phyloP scores from a whole-genome alignment of 495 filamentous ascomycete species.

The Penicillium robsamsonii region DNA sequence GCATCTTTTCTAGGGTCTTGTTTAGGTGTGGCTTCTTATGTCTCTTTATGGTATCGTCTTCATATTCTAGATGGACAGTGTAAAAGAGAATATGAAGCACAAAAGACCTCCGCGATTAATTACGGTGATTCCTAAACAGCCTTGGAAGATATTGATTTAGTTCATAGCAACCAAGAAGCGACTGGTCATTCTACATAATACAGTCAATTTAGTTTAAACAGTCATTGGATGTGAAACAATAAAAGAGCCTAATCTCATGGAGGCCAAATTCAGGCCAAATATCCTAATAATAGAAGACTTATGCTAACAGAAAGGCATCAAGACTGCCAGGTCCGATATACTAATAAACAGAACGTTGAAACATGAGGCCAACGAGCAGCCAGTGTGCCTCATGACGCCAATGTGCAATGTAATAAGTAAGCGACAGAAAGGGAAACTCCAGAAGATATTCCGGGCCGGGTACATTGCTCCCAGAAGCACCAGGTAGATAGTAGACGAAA shows the following conservation, averaged over 20 bases:
- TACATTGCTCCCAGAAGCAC: constrained; percentile 16
- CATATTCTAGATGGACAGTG: neutral
- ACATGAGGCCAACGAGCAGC: neutral
- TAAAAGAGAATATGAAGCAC: neutral
- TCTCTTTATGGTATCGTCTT: neutral
- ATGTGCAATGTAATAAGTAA: constrained; percentile 15
- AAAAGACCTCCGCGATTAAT: neutral
- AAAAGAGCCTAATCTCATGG: constrained; percentile 5
- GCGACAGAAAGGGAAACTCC: constrained; percentile 6
- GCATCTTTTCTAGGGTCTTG: neutral
- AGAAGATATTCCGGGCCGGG: constrained; percentile 3
- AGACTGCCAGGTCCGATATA: constrained; percentile 12
- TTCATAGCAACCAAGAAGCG: neutral
- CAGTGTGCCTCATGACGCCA: constrained; percentile 15
- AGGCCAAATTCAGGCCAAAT: constrained; percentile 5
- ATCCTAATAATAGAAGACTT: constrained; percentile 10
- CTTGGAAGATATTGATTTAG: neutral
- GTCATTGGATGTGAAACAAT: neutral
- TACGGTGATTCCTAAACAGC: neutral
- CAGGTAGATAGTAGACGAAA: constrained; percentile 15
- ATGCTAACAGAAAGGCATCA: constrained; percentile 8
- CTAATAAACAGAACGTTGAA: constrained; percentile 7
- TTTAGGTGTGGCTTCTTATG: neutral
- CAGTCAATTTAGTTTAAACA: neutral
- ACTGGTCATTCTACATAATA: neutral